Evolutionary conservation across 495 filamentous ascomycete genomes (phyloP), one percentile per base, ranked within the genome.

Genomic region (Neurospora discreta): DNA sequence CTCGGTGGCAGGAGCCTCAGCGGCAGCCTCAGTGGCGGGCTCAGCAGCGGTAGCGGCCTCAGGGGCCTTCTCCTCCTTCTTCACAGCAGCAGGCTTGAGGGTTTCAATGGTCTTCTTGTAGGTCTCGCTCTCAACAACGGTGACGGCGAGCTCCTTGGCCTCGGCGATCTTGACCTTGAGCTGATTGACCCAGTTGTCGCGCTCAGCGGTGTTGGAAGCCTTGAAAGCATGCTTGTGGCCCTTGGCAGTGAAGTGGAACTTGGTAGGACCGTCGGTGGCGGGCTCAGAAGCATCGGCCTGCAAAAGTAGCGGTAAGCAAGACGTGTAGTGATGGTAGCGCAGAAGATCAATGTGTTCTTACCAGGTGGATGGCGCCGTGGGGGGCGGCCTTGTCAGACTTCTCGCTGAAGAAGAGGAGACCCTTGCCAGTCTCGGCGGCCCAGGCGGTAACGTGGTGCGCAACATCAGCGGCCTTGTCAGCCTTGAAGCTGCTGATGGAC

Each of bases 361-460:
- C 93, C 76, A 98, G 80, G 79, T 94, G 94, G 81, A 97, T 88
- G 74, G 94, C 91, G 71, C 92, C 91, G 73, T 89, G 86, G 40
- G 94, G 94, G 68, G 86, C 88, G 65, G 84, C 83, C 89, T 95
- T 97, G 81, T 94, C 89, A 70, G 91, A 88, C 90, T 98, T 98
- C 77, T 81, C 80, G 81, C 89, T 89, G 82, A 92, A 93, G 86
- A 95, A 97, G 41, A 98, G 84, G 8, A 99, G 90, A 82, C 95
- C 95, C 87, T 96, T 97, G 78, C 95, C 94, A 72, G 95, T 98
- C 84, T 96, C 89, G 73, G 86, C 89, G 71, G 94, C 93, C 91
- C 96, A 97, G 52, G 95, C 90, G 76, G 89, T 90, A 75, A 89
- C 91, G 69, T 92, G 88, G 83, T 95, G 90, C 74, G 91, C 91